Percentiles rank a stretch among this genome's conserved stretches.
Conservation (phyloP, 495 filamentous ascomycete species). For the Tuber aestivum region DNA sequence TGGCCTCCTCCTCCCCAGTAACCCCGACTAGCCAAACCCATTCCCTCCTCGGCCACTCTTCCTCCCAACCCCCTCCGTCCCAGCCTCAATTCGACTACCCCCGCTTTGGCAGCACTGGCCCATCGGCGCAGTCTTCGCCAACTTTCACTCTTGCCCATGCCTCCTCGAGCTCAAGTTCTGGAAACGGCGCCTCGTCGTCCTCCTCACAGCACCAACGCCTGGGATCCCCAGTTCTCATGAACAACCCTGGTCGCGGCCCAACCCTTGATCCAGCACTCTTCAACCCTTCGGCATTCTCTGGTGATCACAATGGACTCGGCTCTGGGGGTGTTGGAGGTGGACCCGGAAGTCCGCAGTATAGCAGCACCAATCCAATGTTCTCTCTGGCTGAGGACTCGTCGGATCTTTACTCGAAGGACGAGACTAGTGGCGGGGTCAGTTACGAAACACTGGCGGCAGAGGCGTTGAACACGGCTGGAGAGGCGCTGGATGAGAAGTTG, state of each 20-base stretch:
- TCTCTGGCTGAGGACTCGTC: conserved; percentile 38
- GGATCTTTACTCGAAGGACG: conserved; percentile 36
- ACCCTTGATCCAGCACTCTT: conserved; percentile 41
- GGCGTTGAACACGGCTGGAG: conserved; percentile 23
- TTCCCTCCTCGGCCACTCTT: conserved; percentile 8
- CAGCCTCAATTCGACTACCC: conserved; percentile 39
- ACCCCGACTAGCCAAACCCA: conserved; percentile 17
- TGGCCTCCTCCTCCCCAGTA: conserved; percentile 33
- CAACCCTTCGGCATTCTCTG: conserved; percentile 11
- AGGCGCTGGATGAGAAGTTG: conserved; percentile 27
- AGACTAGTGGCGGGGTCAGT: conserved; percentile 23
- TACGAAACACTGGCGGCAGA: conserved; percentile 35
- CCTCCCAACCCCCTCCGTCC: conserved; percentile 28
- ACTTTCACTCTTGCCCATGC: conserved; percentile 24
- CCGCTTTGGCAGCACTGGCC: conserved; percentile 23
- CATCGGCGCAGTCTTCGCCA: conserved; percentile 34
- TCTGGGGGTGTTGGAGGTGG: conserved; percentile 22
- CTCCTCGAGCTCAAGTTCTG: conserved; percentile 17
- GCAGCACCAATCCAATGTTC: conserved; percentile 33
- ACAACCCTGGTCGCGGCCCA: conserved; percentile 38
- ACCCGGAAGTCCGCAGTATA: conserved; percentile 32
- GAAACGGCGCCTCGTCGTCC: background rate
- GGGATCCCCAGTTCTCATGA: conserved; percentile 33
- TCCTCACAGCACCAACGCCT: conserved; percentile 10
- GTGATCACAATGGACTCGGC: conserved; percentile 15